These are phyloP conservation scores for Solanum piurae DNA, from an alignment of 257 asterid species.

Conservation along the genomic window DNA sequence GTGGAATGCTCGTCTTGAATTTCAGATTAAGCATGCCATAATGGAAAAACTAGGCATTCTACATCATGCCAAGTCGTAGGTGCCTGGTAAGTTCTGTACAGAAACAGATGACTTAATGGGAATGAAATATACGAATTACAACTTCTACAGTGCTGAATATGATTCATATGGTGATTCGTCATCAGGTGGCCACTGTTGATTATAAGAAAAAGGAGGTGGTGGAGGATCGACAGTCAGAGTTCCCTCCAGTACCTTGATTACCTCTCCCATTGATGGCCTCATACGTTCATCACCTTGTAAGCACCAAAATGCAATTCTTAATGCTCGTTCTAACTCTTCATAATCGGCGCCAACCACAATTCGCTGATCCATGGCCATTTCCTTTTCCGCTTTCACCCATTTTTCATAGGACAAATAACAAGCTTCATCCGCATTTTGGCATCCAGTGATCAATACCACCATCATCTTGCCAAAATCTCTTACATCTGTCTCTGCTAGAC, in stretches of 20 bases:
- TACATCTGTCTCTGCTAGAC: constrained; percentile 22
- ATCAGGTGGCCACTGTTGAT: neutral
- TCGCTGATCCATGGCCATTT: constrained; percentile 12
- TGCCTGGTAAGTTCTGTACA: neutral
- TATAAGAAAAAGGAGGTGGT: constrained; percentile 10
- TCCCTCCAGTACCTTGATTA: constrained; percentile 29
- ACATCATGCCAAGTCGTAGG: neutral
- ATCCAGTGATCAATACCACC: constrained; percentile 18
- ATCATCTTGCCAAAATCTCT: constrained; percentile 25
- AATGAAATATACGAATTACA: neutral
- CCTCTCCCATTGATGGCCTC: constrained; percentile 37
- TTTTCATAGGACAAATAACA: constrained; percentile 19
- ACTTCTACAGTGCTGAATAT: neutral
- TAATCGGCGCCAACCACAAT: constrained; percentile 8
- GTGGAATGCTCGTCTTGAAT: neutral
- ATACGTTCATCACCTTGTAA: constrained; percentile 24
- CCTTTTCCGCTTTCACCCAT: constrained; percentile 10
- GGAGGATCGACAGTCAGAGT: constrained; percentile 22
- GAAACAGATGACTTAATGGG: neutral
- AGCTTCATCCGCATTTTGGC: constrained; percentile 13
- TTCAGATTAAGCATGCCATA: neutral
- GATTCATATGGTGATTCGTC: neutral
- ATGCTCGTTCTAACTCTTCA: constrained; percentile 22
- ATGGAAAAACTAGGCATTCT: neutral
- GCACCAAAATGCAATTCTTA: constrained; percentile 35